Base-by-base conservation (phyloP, 768 basidiomycete genomes). In the Wakefieldia striispora region DNA sequence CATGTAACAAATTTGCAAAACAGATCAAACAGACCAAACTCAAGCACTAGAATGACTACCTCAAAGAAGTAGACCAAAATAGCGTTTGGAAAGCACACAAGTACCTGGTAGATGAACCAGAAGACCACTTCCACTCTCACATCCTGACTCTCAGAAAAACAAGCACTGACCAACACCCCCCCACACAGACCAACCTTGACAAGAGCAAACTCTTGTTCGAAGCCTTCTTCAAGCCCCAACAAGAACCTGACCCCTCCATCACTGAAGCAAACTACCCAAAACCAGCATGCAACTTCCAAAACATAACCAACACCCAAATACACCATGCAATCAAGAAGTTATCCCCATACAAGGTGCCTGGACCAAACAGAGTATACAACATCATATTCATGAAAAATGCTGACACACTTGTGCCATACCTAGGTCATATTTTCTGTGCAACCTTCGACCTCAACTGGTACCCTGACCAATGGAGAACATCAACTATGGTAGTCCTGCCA, bases 281-380 rank as follows among this genome's bases (percentile, higher is more conserved):
- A 0, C 36, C 41, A 0, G 23, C n/a, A 0, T 35, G 23, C 17
- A 3, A 34, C 0, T 58, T 49, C 33, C 3, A 6, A 0, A 43
- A 51, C 14, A 48, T 65, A 16, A 55, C 58, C 0, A 12, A 50
- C 3, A 46, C 49, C 3, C 56, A 60, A n/a, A 57, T 69, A 4
- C 0, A 4, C 0, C 4, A 35, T 0, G 49, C 53, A 0, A 51
- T 68, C 2, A 20, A 11, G 0, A 36, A 45, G 2, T 53, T 66
- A 1, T 31, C 21, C 0, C 56, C 55, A 1, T 54, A 58, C 51
- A 58, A 66, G 42, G 58, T 58, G 1, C 51, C 46, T 9, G 60
- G 64, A 1, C 61, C 61, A 5, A 65, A 70, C 26, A 58, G 58
- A 1, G 65, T 69, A 0, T 6, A 29, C 8, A 71, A 71, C 34